Evolutionary conservation across 352 stramenopile genomes (phyloP).

Genomic region (Phytophthora aleatoria): DNA sequence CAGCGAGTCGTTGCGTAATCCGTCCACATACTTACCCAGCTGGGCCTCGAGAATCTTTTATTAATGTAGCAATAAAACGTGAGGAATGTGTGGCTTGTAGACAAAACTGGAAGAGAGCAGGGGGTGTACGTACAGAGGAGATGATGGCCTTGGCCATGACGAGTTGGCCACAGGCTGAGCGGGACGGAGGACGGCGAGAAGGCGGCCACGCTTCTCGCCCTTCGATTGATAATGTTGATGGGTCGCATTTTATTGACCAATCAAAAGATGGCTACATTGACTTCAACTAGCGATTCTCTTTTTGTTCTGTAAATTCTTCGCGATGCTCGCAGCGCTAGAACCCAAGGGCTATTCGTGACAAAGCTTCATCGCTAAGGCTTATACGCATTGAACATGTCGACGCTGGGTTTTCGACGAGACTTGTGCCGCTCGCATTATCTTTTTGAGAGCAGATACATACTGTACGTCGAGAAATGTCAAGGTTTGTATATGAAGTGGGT

Average conservation of each 20-base stretch:
- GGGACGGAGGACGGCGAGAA: background rate
- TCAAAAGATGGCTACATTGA: background rate
- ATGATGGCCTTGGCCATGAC: slow-evolving; percentile 76
- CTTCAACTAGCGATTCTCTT: background rate
- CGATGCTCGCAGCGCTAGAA: too few relatives aligned
- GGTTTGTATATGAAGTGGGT: too few relatives aligned
- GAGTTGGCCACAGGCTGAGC: background rate
- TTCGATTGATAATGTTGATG: background rate
- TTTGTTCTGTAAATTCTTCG: too few relatives aligned
- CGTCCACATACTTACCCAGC: slow-evolving; percentile 84
- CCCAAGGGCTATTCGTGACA: too few relatives aligned
- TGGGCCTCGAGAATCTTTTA: slow-evolving; percentile 77
- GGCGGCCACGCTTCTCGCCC: background rate
- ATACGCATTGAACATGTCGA: too few relatives aligned
- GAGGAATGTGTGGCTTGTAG: slow-evolving; percentile 1
- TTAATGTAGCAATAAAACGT: slow-evolving; percentile 2
- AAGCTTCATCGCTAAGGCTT: too few relatives aligned
- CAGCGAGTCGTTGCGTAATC: slow-evolving; percentile 77
- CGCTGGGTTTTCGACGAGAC: too few relatives aligned
- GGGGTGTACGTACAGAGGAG: slow-evolving; percentile 50
- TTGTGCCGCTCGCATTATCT: too few relatives aligned
- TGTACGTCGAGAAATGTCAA: too few relatives aligned
- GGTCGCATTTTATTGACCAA: background rate
- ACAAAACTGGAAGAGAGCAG: background rate
- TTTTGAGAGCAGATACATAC: too few relatives aligned